Base-by-base conservation (phyloP, 1,284 basidiomycete species). In the Ustilago shanxiensis region DNA sequence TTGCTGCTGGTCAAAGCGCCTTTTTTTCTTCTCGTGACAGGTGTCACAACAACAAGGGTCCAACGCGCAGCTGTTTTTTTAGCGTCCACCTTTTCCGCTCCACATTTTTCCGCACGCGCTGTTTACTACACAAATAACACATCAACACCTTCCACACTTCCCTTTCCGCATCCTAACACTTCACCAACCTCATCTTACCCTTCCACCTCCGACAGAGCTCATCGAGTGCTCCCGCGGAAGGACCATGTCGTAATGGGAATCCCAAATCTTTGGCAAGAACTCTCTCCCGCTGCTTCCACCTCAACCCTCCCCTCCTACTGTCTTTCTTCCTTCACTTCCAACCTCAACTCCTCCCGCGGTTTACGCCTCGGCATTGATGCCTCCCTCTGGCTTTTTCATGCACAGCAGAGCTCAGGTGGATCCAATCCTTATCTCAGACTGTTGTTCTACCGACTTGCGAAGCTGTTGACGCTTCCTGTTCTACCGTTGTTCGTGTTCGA, bases 401-500 rank as follows among this genome's bases (percentile, higher is more conserved):
- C 87, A 6, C 81, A 85, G 39, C 87, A 86, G 22, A 79, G 82
- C 7, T 74, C 82, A 0, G 84, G 83, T 4, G 88, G 88, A 2
- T 82, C 87, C 65, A 89, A 90, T 66, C 88, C 89, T 0, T 87
- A 86, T 61, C 79, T 90, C 20, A n/a, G 83, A 31, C 62, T 77
- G 22, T 83, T 90, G 47, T 89, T 89, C 79, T 89, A 87, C 82
- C 88, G 89, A 20, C 86, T 88, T 29, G 90, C 91, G 31, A 90
- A 90, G 13, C 89, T 98, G 2, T 90, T 94, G 80, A 89, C 89
- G 59, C 89, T 91, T 14, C 94, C 95, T 0, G 90, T 96, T 71
- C 89, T 95, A 22, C 93, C 94, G 0, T 88, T 98, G 2, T 97
- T 98, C 86, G 93, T 98, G 1, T 98, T 98, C 82, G 95, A 99